These are phyloP conservation scores for Tephrocybe rancida DNA, from an alignment of 768 basidiomycete genomes.

Conservation along the genomic window DNA sequence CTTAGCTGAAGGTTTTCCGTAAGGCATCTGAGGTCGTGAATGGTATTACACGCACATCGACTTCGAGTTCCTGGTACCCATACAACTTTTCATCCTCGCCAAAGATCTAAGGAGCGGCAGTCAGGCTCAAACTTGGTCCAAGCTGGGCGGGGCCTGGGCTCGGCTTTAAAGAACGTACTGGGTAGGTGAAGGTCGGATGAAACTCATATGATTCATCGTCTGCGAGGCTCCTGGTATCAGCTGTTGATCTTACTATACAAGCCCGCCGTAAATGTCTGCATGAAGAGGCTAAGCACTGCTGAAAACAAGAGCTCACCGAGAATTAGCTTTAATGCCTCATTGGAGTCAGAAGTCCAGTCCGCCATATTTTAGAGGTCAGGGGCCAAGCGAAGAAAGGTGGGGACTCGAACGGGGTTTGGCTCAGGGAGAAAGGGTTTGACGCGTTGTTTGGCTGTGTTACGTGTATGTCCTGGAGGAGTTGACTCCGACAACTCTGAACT, in stretches of 20 bases:
- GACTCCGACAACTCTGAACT: too few species aligned
- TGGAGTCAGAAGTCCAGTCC: conserved; percentile 82
- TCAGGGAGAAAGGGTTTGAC: conserved; percentile 8
- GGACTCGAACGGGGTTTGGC: background rate
- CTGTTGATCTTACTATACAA: conserved; percentile 63
- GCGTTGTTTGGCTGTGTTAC: conserved; percentile 22
- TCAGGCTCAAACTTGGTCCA: background rate
- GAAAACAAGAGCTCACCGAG: conserved; percentile 55
- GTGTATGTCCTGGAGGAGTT: background rate
- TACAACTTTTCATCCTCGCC: conserved; percentile 97
- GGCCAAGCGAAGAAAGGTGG: background rate
- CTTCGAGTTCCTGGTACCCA: conserved; percentile 82
- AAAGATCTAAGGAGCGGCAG: conserved; percentile 62
- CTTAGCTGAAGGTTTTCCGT: conserved; percentile 52
- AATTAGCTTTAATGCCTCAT: conserved; percentile 73
- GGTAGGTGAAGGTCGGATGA: conserved; percentile 92
- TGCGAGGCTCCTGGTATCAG: conserved; percentile 60
- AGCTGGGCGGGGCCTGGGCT: background rate
- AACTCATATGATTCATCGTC: conserved; percentile 71
- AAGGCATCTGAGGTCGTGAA: background rate
- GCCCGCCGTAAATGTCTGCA: background rate
- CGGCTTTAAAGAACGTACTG: too few species aligned
- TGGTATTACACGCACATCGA: conserved; percentile 62
- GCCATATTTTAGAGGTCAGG: conserved; percentile 32
- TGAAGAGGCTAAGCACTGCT: background rate